Conservation (phyloP, 2,329 filamentous ascomycete species). For the Trichoderma pleuroti region DNA sequence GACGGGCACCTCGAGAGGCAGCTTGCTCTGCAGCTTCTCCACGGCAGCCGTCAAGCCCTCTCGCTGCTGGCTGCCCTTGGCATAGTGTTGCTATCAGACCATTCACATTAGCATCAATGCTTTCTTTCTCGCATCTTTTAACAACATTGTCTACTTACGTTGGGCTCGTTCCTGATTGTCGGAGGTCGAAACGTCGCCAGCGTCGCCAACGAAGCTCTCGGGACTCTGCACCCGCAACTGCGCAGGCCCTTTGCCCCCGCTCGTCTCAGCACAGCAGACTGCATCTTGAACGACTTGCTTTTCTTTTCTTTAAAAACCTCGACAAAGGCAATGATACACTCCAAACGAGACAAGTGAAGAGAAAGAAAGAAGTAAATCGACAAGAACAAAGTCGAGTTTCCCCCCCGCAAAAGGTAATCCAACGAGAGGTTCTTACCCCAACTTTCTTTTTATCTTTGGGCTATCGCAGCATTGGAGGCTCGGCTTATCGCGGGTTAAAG, state of each 20-base stretch:
- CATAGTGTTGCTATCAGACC: conserved; percentile 73
- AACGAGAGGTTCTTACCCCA: neutral
- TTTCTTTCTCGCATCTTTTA: neutral
- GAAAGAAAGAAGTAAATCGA: no score
- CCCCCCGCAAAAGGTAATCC: neutral
- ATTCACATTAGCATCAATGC: neutral
- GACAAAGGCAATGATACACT: neutral
- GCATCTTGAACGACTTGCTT: conserved; percentile 27
- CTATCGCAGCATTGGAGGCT: neutral
- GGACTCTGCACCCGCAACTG: conserved; percentile 28
- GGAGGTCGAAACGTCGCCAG: conserved; percentile 86
- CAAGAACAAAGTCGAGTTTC: neutral
- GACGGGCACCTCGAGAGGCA: conserved; percentile 74
- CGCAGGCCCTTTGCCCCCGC: conserved; percentile 33
- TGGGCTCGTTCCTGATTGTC: conserved; percentile 87
- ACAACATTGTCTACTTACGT: conserved; percentile 57
- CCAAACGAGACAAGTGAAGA: neutral
- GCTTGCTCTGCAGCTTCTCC: conserved; percentile 62
- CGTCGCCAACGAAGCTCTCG: conserved; percentile 45
- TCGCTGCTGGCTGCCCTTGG: conserved; percentile 76
- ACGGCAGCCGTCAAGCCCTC: conserved; percentile 72
- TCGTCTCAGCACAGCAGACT: conserved; percentile 34
- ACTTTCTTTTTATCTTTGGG: neutral
- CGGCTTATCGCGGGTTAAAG: conserved; percentile 22
- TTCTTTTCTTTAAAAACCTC: neutral